Conservation (phyloP, 495 filamentous ascomycete genomes). For the Neurospora sp. region DNA sequence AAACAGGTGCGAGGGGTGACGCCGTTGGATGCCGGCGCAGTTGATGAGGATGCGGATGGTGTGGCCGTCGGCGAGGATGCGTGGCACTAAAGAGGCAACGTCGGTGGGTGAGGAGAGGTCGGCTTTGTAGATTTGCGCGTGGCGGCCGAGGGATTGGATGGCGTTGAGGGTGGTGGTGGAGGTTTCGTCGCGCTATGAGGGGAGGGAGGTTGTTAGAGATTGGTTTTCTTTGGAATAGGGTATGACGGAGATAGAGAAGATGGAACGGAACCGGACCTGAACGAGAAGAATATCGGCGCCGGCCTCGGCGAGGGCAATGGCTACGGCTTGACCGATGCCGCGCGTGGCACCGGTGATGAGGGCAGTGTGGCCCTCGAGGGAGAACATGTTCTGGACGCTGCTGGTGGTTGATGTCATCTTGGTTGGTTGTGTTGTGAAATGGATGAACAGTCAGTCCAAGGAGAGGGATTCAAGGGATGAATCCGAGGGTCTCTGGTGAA, state of each 20-base stretch:
- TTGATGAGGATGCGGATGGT: slow-evolving; percentile 68
- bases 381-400: slow-evolving; percentile 30
- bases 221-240: background rate
- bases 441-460: background rate
- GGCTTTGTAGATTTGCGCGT: slow-evolving; percentile 55
- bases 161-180: slow-evolving; percentile 53
- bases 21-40: slow-evolving; percentile 75
- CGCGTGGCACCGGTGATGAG: slow-evolving; percentile 80
- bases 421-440: background rate
- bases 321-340: slow-evolving; percentile 80
- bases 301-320: slow-evolving; percentile 69
- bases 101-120: slow-evolving; percentile 56
- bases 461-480: background rate
- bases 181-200: slow-evolving; percentile 48
- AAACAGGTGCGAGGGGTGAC: slow-evolving; percentile 68
- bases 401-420: slow-evolving; percentile 5
- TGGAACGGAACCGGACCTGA: slow-evolving; percentile 30
- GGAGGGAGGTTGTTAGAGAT: background rate
- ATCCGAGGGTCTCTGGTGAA: background rate
- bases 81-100: slow-evolving; percentile 52
- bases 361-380: slow-evolving; percentile 60
- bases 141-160: slow-evolving; percentile 56
- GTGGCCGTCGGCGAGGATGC: slow-evolving; percentile 48
- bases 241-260: background rate
- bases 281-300: slow-evolving; percentile 75